These are phyloP conservation scores for Protomyces gravidus DNA, from an alignment of 1,139 yeast genomes.

Conservation along the genomic window DNA sequence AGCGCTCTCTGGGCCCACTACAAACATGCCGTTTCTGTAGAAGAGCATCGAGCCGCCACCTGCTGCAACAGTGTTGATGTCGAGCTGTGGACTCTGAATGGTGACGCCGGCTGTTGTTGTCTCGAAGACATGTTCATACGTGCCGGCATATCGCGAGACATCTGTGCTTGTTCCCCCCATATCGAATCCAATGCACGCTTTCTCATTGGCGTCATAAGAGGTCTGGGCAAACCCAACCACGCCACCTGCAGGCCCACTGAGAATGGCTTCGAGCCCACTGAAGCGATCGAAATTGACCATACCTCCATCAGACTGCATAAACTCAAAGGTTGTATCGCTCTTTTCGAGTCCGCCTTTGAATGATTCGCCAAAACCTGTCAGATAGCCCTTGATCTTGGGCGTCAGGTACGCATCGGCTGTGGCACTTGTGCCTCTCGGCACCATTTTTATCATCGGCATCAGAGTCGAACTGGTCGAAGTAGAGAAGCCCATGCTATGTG, in stretches of 20 bases:
- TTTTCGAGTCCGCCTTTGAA: constrained; percentile 51
- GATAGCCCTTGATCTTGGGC: constrained; percentile 62
- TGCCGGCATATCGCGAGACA: constrained; percentile 51
- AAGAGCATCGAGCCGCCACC: constrained; percentile 55
- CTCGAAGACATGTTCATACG: constrained; percentile 52
- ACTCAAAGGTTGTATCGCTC: constrained; percentile 46
- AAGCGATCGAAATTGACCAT: constrained; percentile 49
- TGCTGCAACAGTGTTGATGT: constrained; percentile 58
- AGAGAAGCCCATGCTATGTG: constrained; percentile 55
- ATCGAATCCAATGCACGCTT: constrained; percentile 53
- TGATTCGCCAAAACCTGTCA: constrained; percentile 59
- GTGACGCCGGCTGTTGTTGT: constrained; percentile 54
- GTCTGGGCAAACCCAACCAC: constrained; percentile 56
- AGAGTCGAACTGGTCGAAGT: constrained; percentile 62
- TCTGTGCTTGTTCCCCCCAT: constrained; percentile 63
- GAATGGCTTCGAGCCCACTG: constrained; percentile 51
- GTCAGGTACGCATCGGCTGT: constrained; percentile 75
- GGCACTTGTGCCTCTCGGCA: constrained; percentile 67
- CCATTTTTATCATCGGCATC: constrained; percentile 69
- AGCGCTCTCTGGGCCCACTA: constrained; percentile 56
- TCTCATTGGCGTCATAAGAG: constrained; percentile 43
- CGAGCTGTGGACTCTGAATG: constrained; percentile 55
- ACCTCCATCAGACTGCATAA: constrained; percentile 62
- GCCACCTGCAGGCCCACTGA: constrained; percentile 61
- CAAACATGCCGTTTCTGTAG: constrained; percentile 52